Conservation (phyloP, 371 early-diverging fungal genomes). For the Rhizopus arrhizus region DNA sequence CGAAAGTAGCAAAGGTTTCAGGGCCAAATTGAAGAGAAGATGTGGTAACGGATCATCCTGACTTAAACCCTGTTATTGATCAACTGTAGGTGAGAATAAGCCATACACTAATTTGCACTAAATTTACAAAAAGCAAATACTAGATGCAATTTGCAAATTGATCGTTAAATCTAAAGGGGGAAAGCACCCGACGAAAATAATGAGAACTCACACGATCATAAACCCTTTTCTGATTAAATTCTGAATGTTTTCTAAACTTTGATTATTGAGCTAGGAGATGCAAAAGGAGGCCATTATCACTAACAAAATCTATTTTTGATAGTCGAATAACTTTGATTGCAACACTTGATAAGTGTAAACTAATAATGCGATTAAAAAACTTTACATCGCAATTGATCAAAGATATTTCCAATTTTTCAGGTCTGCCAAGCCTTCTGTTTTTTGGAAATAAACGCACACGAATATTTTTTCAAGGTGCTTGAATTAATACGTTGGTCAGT, state of each 20-base stretch:
- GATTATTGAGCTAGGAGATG: slow-evolving; percentile 11
- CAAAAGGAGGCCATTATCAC: slow-evolving; percentile 10
- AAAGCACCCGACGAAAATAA: too few relatives aligned
- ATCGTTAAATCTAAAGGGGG: too few relatives aligned
- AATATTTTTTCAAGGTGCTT: slow-evolving; percentile 8
- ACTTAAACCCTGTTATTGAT: too few relatives aligned
- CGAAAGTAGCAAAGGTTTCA: too few relatives aligned
- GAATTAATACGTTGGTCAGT: background rate
- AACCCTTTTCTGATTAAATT: too few relatives aligned
- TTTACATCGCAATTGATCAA: slow-evolving; percentile 15
- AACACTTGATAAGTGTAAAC: background rate
- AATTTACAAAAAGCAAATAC: too few relatives aligned
- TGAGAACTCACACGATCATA: too few relatives aligned
- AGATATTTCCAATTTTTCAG: slow-evolving; percentile 29
- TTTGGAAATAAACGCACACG: slow-evolving; percentile 17
- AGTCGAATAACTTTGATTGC: background rate
- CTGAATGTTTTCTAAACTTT: background rate
- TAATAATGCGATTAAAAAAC: slow-evolving; percentile 1
- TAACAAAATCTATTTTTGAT: slow-evolving; percentile 16
- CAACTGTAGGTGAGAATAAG: too few relatives aligned
- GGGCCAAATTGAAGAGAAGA: too few relatives aligned
- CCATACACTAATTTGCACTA: too few relatives aligned
- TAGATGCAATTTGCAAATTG: too few relatives aligned
- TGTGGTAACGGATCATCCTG: too few relatives aligned
- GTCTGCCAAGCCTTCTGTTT: slow-evolving; percentile 9